A percentile compares a stretch with the other conserved stretches of the same genome.
Evolutionary conservation across 345 rosid genomes (phyloP).

Genomic region (Anacardium occidentale): DNA sequence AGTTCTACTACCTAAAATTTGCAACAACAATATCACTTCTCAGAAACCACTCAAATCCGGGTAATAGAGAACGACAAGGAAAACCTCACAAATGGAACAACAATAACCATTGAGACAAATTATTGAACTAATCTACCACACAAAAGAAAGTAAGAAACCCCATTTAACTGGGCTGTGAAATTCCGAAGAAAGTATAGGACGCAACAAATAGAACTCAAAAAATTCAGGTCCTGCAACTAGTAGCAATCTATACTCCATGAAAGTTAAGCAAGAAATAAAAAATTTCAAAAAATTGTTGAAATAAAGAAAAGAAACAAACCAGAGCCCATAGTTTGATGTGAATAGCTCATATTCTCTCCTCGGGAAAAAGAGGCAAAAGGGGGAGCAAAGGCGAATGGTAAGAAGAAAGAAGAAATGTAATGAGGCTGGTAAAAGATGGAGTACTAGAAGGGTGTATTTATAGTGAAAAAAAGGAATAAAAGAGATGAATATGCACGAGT

Average conservation of each 20-base stretch:
- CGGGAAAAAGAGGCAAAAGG: conserved; percentile 5
- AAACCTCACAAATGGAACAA: conserved; percentile 14
- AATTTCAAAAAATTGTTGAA: neutral
- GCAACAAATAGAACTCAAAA: neutral
- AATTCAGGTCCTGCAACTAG: neutral
- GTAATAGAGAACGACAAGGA: conserved; percentile 3
- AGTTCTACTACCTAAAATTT: conserved; percentile 55
- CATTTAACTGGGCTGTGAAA: neutral
- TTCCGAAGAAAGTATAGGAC: neutral
- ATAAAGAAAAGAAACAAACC: conserved; percentile 48
- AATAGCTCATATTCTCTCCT: conserved; percentile 66
- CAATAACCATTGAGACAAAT: neutral
- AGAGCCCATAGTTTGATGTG: conserved; percentile 55
- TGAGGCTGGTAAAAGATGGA: conserved; percentile 40
- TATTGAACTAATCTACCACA: conserved; percentile 10
- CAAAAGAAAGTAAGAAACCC: neutral
- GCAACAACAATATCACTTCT: conserved; percentile 11
- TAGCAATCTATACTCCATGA: neutral
- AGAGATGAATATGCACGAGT: conserved; percentile 48
- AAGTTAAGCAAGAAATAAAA: conserved; percentile 2
- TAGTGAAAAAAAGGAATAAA: conserved; percentile 58
- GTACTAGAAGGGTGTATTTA: conserved; percentile 37
- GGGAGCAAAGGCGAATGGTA: conserved; percentile 14
- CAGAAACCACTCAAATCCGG: conserved; percentile 12
- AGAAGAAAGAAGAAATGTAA: conserved; percentile 25